A percentile compares a stretch with the other conserved stretches of the same genome.
phyloP scores from a whole-genome alignment of 768 basidiomycete species.

The Rhodotorula diobovata region DNA sequence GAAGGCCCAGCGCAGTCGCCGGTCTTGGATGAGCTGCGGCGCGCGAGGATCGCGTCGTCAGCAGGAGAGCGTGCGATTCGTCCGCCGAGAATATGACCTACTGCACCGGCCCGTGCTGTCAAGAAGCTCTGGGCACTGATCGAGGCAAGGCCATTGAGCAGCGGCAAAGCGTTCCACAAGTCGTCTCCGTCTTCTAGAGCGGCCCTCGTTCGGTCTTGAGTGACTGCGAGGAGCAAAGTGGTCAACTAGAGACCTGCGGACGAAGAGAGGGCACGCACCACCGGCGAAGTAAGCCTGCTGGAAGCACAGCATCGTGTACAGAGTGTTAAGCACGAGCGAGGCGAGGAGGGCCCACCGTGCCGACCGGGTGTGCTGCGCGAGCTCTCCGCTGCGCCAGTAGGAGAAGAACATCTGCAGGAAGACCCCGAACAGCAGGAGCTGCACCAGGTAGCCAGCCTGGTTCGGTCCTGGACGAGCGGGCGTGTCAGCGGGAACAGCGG shows the following conservation, averaged over 20 bases:
- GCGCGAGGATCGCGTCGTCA: neutral
- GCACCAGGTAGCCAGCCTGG: constrained; percentile 6
- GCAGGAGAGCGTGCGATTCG: neutral
- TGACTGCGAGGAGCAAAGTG: neutral
- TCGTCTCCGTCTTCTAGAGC: neutral
- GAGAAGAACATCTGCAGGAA: neutral
- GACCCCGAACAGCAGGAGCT: neutral
- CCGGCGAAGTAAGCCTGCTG: constrained; percentile 5
- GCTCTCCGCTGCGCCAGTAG: neutral
- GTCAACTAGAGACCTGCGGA: too few species aligned
- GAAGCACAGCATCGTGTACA: constrained; percentile 12
- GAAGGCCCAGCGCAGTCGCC: neutral
- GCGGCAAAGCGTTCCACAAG: constrained; percentile 5
- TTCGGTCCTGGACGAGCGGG: neutral
- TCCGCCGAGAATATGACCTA: neutral
- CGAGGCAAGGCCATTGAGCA: constrained; percentile 8
- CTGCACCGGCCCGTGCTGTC: neutral
- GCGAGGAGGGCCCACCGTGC: neutral
- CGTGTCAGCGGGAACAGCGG: too few species aligned
- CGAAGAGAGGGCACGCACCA: neutral
- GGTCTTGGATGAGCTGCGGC: constrained; percentile 3
- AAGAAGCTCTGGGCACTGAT: neutral
- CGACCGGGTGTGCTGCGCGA: neutral
- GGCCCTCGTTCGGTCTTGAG: neutral
- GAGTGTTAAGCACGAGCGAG: neutral